These are phyloP conservation scores for Ogataea parapolymorpha DNA, from an alignment of 805 yeast genomes.

Conservation along the genomic window DNA sequence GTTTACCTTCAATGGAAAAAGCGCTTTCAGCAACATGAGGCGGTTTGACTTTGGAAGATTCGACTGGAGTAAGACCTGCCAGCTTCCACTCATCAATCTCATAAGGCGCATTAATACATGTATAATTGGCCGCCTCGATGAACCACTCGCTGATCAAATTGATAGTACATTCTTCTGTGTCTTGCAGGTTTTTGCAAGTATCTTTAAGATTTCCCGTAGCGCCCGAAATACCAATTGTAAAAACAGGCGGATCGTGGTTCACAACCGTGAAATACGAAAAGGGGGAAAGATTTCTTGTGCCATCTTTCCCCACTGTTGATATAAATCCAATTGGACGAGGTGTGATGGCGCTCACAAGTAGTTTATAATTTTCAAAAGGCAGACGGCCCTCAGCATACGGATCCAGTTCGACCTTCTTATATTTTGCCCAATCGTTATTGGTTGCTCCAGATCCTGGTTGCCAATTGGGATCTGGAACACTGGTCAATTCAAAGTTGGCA, in stretches of 20 bases:
- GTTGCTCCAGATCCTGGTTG: constrained; percentile 46
- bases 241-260: constrained; percentile 56
- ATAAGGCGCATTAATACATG: constrained; percentile 44
- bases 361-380: constrained; percentile 45
- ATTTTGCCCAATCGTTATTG: constrained; percentile 40
- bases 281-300: constrained; percentile 54
- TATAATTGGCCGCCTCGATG: constrained; percentile 57
- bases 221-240: constrained; percentile 46
- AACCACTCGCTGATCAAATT: constrained; percentile 63
- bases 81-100: constrained; percentile 55
- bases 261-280: constrained; percentile 52
- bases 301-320: constrained; percentile 43
- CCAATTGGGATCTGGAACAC: constrained; percentile 37
- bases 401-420: constrained; percentile 46
- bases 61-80: constrained; percentile 48
- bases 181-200: constrained; percentile 45
- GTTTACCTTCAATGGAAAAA: constrained; percentile 54
- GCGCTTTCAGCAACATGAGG: constrained; percentile 61
- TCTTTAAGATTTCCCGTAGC: constrained; percentile 44
- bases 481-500: constrained; percentile 1
- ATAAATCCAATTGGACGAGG: constrained; percentile 64
- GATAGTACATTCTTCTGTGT: constrained; percentile 52
- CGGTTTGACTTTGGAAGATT: constrained; percentile 46
- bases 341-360: constrained; percentile 48
- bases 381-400: constrained; percentile 42